Conservation (phyloP, 257 asterid species). For the Solanum arcanum region DNA sequence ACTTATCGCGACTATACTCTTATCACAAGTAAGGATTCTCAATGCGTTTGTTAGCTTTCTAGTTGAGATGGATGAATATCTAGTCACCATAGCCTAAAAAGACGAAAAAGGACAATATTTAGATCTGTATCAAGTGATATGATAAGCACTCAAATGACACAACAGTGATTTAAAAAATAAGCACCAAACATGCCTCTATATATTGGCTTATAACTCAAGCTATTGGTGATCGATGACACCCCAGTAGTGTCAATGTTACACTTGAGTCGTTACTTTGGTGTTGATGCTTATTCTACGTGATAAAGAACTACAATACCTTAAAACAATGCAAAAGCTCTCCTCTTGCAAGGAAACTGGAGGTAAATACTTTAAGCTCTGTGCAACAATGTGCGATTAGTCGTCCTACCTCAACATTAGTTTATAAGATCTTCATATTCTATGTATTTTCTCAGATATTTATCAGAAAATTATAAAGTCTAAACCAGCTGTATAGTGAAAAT, state of each 20-base stretch:
- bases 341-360: not conserved
- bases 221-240: not conserved
- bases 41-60: slow-evolving; percentile 83
- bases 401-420: not conserved
- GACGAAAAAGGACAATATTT: slow-evolving; percentile 4
- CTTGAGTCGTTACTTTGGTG: not conserved
- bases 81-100: slow-evolving; percentile 74
- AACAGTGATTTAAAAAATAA: not conserved
- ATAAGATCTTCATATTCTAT: not conserved
- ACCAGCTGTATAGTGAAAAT: not conserved
- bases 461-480: not conserved
- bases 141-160: not conserved
- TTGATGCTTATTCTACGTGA: not conserved
- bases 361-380: not conserved
- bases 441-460: not conserved
- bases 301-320: not conserved
- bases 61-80: slow-evolving; percentile 63
- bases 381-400: not conserved
- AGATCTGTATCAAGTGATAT: not conserved
- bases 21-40: slow-evolving; percentile 49
- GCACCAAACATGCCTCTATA: not conserved
- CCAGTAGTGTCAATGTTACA: not conserved
- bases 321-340: not conserved
- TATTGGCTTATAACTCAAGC: not conserved
- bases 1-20: slow-evolving; percentile 65